These are phyloP conservation scores for Bruguiera hainesii DNA, from an alignment of 441 rosid genomes.

Conservation along the genomic window DNA sequence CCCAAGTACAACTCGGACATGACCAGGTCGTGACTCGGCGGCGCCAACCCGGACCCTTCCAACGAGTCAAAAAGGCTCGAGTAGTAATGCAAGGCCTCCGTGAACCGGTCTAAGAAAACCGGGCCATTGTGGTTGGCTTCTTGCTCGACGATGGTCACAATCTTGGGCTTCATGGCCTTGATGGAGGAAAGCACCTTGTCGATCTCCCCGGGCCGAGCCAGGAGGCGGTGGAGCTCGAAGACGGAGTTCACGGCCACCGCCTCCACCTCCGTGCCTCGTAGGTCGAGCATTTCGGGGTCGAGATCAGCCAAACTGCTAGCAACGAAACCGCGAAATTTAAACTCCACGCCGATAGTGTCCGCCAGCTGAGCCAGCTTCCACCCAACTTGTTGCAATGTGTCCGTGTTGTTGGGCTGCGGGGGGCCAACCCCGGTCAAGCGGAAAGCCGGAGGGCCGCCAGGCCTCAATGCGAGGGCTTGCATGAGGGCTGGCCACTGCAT, in stretches of 20 bases:
- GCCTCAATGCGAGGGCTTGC: constrained; percentile 75
- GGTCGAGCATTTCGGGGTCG: constrained; percentile 73
- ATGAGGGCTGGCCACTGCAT: constrained; percentile 91
- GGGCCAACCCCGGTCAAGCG: constrained; percentile 84
- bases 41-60: constrained; percentile 51
- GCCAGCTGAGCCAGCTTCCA: constrained; percentile 82
- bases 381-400: constrained; percentile 71
- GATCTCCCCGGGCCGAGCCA: constrained; percentile 60
- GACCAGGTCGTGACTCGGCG: constrained; percentile 37
- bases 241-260: constrained; percentile 85
- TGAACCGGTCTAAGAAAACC: constrained; percentile 82
- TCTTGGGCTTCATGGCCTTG: constrained; percentile 66
- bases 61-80: constrained; percentile 85
- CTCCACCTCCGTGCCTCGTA: constrained; percentile 56
- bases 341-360: constrained; percentile 64
- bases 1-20: constrained; percentile 81
- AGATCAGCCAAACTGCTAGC: constrained; percentile 80
- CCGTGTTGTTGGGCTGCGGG: constrained; percentile 56
- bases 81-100: constrained; percentile 65
- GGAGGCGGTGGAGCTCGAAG: constrained; percentile 74
- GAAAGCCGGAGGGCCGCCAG: constrained; percentile 84
- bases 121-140: constrained; percentile 88
- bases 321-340: constrained; percentile 77
- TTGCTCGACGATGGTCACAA: constrained; percentile 80
- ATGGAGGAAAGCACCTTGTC: constrained; percentile 66